Base-by-base conservation (phyloP, 2,329 filamentous ascomycete species). In the Alternaria burnsii region DNA sequence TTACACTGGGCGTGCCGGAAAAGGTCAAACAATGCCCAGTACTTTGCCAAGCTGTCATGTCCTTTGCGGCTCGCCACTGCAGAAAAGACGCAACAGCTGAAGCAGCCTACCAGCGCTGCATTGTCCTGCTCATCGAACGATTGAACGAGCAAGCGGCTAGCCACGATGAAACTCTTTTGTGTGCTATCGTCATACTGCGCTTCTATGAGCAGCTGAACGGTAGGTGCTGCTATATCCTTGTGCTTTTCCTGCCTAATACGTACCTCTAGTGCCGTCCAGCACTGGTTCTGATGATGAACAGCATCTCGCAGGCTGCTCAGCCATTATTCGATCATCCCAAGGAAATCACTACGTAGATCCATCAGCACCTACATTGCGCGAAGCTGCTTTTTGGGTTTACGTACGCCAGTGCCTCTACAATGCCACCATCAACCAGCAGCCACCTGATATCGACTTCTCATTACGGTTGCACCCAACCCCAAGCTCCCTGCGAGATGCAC, bases 381-480 rank as follows among this genome's bases (percentile, higher is more conserved):
- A 76, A 40, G 73, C 74, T 46, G 70, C 73, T 8, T 76, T 76
- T 43, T 75, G 72, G 73, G 70, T 76, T 9, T 75, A 76, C 44
- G 72, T 76, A 24, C 69, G 72, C 12, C 74, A 76, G 52, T 76
- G 71, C 46, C 66, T 76, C 8, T 76, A 75, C 50, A 76, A 67
- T 32, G 70, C 73, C 11, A 75, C 71, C 7, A 71, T 76, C 30
- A 72, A 76, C 34, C 73, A 76, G 56, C 71, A 73, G 42, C 65
- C 71, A 5, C 74, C 66, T 4, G 69, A 76, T 24, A 59, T 76
- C 30, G 73, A 76, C 46, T 72, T 75, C 20, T 69, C 66, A 5
- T 52, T 76, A 14, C 62, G 67, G 44, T 47, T 76, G 14, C 65
- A 71, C 38, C 73, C 73, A 10, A 57, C 55, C 1, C 69, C 73